Conservation (phyloP, 495 filamentous ascomycete species). For the Penicillium crystallinum region DNA sequence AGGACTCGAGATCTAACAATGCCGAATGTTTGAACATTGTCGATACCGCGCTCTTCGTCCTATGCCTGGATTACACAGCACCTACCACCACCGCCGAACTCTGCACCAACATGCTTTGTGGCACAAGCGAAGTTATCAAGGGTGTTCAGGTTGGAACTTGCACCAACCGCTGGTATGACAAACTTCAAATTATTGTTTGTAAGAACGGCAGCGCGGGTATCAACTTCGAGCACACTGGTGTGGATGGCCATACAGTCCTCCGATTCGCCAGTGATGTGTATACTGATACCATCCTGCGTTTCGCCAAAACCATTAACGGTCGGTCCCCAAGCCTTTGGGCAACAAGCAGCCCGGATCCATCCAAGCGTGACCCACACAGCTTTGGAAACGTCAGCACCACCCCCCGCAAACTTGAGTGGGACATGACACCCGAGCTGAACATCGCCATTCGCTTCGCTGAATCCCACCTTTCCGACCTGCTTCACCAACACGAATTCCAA, state of each 20-base stretch:
- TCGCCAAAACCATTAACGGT: conserved; percentile 93
- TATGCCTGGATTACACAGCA: conserved; percentile 90
- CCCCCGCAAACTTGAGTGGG: conserved; percentile 96
- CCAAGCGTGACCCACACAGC: conserved; percentile 86
- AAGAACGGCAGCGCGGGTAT: conserved; percentile 97
- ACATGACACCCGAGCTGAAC: conserved; percentile 87
- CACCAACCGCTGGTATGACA: conserved; percentile 98
- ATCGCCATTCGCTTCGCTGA: conserved; percentile 94
- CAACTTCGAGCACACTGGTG: conserved; percentile 98
- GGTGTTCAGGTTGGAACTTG: conserved; percentile 96
- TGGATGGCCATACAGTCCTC: conserved; percentile 94
- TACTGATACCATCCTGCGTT: conserved; percentile 96
- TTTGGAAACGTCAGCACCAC: conserved; percentile 95
- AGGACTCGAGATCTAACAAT: conserved; percentile 85
- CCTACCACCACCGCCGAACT: conserved; percentile 72
- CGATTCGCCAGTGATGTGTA: conserved; percentile 95
- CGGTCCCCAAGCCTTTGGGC: conserved; percentile 90
- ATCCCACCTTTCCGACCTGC: conserved; percentile 87
- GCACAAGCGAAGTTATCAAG: conserved; percentile 82
- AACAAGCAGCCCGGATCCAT: conserved; percentile 83
- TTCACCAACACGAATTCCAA: conserved; percentile 93
- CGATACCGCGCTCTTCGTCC: conserved; percentile 86
- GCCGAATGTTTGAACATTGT: conserved; percentile 91
- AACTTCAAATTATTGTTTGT: conserved; percentile 98
- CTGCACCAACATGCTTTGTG: conserved; percentile 97